phyloP scores from a whole-genome alignment of 768 basidiomycete genomes.

The Boletus reticuloceps region DNA sequence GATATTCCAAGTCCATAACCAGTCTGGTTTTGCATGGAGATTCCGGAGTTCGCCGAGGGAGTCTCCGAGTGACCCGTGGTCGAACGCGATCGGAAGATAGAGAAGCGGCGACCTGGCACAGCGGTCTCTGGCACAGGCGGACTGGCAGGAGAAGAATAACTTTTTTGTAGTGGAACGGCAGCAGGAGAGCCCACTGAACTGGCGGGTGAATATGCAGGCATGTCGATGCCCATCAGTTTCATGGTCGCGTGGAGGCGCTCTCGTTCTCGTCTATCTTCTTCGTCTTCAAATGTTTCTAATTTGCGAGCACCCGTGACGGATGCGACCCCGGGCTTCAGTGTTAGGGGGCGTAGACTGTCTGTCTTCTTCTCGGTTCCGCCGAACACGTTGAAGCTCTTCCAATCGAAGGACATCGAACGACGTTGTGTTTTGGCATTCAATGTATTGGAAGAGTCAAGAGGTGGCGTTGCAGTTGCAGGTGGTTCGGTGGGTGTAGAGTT shows the following conservation, averaged over 20 bases:
- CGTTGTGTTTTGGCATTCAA: slow-evolving; percentile 48
- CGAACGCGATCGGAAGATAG: slow-evolving; percentile 64
- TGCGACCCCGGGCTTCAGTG: slow-evolving; percentile 61
- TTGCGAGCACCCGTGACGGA: slow-evolving; percentile 67
- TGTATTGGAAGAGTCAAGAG: slow-evolving; percentile 23
- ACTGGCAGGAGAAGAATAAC: slow-evolving; percentile 37
- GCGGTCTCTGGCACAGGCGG: slow-evolving; percentile 21
- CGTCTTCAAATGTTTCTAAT: slow-evolving; percentile 86
- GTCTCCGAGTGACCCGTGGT: slow-evolving; percentile 43
- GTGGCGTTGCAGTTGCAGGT: slow-evolving; percentile 21
- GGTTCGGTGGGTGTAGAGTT: slow-evolving; percentile 35
- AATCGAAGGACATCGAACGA: slow-evolving; percentile 82
- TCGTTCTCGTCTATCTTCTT: slow-evolving; percentile 84
- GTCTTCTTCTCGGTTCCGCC: slow-evolving; percentile 59
- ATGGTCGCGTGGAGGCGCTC: slow-evolving; percentile 88
- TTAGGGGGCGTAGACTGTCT: slow-evolving; percentile 65
- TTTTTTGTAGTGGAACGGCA: slow-evolving; percentile 39
- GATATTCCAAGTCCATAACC: slow-evolving; percentile 30
- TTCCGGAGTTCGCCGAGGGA: slow-evolving; percentile 46
- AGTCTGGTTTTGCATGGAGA: slow-evolving; percentile 36
- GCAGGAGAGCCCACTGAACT: slow-evolving; percentile 23
- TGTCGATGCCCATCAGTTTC: slow-evolving; percentile 89
- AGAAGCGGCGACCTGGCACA: slow-evolving; percentile 51
- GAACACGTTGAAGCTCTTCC: slow-evolving; percentile 77
- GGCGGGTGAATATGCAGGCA: slow-evolving; percentile 50